Base-by-base conservation (phyloP, 768 basidiomycete genomes). In the Mycena haematopus region DNA sequence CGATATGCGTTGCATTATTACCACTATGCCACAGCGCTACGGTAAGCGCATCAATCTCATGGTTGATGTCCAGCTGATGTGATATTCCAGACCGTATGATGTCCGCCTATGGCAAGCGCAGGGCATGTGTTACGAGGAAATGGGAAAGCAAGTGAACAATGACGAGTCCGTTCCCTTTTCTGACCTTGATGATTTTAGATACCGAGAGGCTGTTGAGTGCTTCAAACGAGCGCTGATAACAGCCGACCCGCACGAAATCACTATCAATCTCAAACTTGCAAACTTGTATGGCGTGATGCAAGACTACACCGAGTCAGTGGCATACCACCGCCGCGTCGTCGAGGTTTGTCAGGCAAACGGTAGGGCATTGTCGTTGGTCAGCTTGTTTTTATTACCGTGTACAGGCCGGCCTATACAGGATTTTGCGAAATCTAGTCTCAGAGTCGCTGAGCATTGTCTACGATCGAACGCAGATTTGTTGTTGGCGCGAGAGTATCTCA, bases 1-100 rank as follows among this genome's bases (percentile, higher is more conserved):
- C 89, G 93, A 72, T 99, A 99, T 77, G 91, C 96, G 6, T 80
- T 99, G 29, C 88, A 96, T 75, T 99, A 99, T 76, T 99, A 96
- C 73, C 96, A 98, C 71, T 88, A 93, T 70, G 96, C 97, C 4
- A 96, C 95, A 27, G 92, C 96, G 21, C 80, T 99, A 57, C 82
- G 95, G 94, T 95, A 69, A 59, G 76, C 58, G n/a, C n/a, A 54
- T 65, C 13, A 14, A 42, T 36, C 38, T 14, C 47, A 31, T 24
- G 10, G 27, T 44, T 44, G 25, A 33, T 57, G 61, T 35, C 33
- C 21, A 22, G 36, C 36, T 59, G 45, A 36, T n/a, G 27, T 68
- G 15, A 62, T 63, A 13, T 46, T 21, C 1, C 61, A 96, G 95
- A 42, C 96, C 97, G 6, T 98, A 97, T 73, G 97, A 99, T 74